phyloP scores from a whole-genome alignment of 352 stramenopile genomes.

The Pythium myriotylum region DNA sequence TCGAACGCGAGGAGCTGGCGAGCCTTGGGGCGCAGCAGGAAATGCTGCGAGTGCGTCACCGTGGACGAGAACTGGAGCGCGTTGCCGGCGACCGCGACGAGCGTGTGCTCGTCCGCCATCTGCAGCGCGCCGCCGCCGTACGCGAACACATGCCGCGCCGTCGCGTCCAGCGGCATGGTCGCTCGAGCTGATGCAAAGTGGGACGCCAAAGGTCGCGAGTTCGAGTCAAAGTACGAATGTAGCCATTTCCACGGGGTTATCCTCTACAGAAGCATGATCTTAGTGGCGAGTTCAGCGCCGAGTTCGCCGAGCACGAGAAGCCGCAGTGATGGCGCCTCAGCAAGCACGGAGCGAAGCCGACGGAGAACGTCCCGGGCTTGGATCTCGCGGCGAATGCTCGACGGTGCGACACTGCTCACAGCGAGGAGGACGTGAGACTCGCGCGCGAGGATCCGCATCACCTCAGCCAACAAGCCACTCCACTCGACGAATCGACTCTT shows the following conservation, averaged over 20 bases:
- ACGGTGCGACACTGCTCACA: background rate
- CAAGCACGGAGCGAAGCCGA: conserved; percentile 31
- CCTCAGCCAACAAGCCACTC: conserved; percentile 39
- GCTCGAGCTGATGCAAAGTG: background rate
- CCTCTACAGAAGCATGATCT: conserved; percentile 16
- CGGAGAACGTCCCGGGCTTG: conserved; percentile 20
- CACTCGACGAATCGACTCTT: conserved; percentile 53
- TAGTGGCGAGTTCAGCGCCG: conserved; percentile 2
- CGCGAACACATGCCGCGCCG: conserved; percentile 63
- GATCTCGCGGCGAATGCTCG: conserved; percentile 7
- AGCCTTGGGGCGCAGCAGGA: conserved; percentile 52
- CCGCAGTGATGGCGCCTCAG: conserved; percentile 48
- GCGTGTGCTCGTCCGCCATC: conserved; percentile 70
- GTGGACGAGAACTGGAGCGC: conserved; percentile 73
- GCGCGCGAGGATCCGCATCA: conserved; percentile 34
- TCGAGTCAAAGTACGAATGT: conserved; percentile 12
- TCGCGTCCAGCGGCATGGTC: conserved; percentile 57
- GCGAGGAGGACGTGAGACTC: conserved; percentile 3
- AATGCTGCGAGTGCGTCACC: conserved; percentile 59
- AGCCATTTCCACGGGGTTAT: background rate
- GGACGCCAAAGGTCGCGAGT: conserved; percentile 4
- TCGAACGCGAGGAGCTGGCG: conserved; percentile 69
- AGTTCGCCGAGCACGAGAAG: conserved; percentile 39
- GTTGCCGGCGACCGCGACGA: conserved; percentile 64
- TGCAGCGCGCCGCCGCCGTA: conserved; percentile 58